Base-by-base conservation (phyloP, 1,284 basidiomycete genomes). In the Fomitiporia mediterranea region DNA sequence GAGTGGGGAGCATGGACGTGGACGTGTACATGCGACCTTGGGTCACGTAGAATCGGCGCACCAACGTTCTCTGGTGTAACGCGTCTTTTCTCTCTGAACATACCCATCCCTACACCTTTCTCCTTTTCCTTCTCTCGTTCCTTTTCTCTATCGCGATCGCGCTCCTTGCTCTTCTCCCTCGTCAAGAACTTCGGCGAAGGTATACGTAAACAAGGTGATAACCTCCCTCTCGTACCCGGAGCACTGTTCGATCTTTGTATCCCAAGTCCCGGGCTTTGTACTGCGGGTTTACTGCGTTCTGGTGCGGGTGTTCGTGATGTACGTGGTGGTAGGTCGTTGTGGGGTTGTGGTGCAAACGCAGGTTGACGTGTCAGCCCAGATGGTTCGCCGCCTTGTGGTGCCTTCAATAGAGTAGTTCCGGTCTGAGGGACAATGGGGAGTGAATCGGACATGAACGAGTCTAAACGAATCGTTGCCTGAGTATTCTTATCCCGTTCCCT, bases 61-160 rank as follows among this genome's bases (percentile, higher is more conserved):
- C 58, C 63, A 53, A 60, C 58, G 21, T 62, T 65, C 37, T 67
- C 68, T 28, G 61, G 60, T 54, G 64, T 43, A 61, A 67, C 59
- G 43, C 51, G 46, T 52, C 65, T 27, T 35, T 59, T 54, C 30
- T 56, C 61, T 27, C 44, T n/a, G 44, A 15, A 19, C 39, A 2
- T 4, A 6, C 17, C 27, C 58, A 55, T 46, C n/a, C n/a, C n/a
- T n/a, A n/a, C n/a, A n/a, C 48, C 56, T 40, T 54, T 61, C 28
- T 57, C 58, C 35, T 59, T 65, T 46, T 61, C 60, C 54, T 56
- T 59, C 55, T 56, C 56, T 37, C 43, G 58, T 27, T 58, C 61
- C 23, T 46, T 56, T 48, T 62, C 55, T 21, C 55, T 47, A 4
- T 62, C 62, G 53, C 54, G 55, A 47, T 55, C 55, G 32, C 43